Percentiles rank a stretch among this genome's conserved stretches.
These are phyloP conservation scores for Calonectria pteridis DNA, from an alignment of 2,329 filamentous ascomycete species.

Conservation along the genomic window DNA sequence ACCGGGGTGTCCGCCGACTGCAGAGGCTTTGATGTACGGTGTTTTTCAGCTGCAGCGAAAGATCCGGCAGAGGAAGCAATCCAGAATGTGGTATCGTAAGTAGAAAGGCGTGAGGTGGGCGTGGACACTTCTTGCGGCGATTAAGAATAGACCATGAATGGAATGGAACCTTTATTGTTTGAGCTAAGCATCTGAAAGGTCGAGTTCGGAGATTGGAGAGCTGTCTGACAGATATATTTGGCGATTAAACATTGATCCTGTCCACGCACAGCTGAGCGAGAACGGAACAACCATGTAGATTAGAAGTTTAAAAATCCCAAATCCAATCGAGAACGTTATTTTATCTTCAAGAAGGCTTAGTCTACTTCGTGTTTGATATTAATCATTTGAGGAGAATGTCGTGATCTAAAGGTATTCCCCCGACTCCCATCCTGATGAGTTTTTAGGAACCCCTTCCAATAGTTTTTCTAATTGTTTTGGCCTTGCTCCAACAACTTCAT, in stretches of 20 bases:
- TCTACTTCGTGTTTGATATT: neutral
- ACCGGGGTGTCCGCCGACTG: conserved; percentile 69
- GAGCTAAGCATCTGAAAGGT: neutral
- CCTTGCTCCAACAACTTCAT: neutral
- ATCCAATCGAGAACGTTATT: neutral
- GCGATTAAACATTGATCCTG: neutral
- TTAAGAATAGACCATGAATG: neutral
- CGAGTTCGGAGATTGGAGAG: neutral
- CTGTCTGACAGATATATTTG: neutral
- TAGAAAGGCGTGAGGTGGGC: neutral
- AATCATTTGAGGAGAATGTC: neutral
- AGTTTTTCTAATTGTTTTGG: neutral
- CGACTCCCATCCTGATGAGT: neutral
- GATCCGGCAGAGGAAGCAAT: conserved; percentile 66
- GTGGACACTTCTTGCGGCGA: neutral
- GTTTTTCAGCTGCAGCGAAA: conserved; percentile 79
- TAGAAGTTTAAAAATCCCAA: neutral
- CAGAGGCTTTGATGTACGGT: conserved; percentile 63
- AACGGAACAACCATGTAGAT: neutral
- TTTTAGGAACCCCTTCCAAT: neutral
- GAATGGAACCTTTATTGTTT: neutral
- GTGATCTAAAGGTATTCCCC: neutral
- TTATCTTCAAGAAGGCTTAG: neutral
- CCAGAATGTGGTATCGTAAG: conserved; percentile 62
- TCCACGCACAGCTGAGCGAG: neutral